phyloP scores from a whole-genome alignment of 2,329 filamentous ascomycete genomes.

The Beauveria scarabaeidicola region DNA sequence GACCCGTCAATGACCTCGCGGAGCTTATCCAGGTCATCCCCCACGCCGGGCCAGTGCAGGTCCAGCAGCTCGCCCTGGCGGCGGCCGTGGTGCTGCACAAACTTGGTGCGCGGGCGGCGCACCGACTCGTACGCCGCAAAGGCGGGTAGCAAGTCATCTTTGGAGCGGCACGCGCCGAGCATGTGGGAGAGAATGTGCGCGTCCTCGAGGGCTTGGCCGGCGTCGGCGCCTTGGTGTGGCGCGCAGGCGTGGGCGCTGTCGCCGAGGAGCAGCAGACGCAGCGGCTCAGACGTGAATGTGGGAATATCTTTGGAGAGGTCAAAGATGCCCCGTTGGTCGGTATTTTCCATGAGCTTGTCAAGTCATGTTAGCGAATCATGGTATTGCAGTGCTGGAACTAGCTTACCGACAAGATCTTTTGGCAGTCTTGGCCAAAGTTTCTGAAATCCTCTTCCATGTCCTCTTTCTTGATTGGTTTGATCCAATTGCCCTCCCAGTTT shows the following conservation, averaged over 20 bases:
- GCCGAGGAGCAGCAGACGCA: conserved; percentile 11
- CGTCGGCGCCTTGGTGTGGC: conserved; percentile 12
- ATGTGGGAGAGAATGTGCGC: conserved; percentile 11
- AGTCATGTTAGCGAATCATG: background rate
- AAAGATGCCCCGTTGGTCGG: conserved; percentile 8
- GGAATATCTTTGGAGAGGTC: conserved; percentile 10
- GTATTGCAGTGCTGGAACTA: background rate
- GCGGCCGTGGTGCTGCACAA: conserved; percentile 9
- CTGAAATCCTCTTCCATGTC: conserved; percentile 7
- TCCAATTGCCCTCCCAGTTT: conserved; percentile 9
- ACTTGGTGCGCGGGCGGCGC: conserved; percentile 7
- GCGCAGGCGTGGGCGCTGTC: conserved; percentile 13
- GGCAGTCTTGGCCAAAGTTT: conserved; percentile 9
- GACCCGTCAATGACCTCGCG: background rate
- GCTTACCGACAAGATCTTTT: conserved; percentile 9
- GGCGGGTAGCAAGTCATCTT: background rate
- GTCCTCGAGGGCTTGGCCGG: conserved; percentile 12
- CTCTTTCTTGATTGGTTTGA: conserved; percentile 6
- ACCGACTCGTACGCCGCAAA: conserved; percentile 9
- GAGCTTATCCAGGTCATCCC: conserved; percentile 4
- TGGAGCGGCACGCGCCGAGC: conserved; percentile 6
- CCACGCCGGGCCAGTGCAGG: conserved; percentile 3
- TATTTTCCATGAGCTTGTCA: conserved; percentile 10
- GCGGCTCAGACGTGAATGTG: conserved; percentile 1
- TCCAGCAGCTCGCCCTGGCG: conserved; percentile 11